Conservation (phyloP, 139 green algal species). For the Dunaliella sp. region DNA sequence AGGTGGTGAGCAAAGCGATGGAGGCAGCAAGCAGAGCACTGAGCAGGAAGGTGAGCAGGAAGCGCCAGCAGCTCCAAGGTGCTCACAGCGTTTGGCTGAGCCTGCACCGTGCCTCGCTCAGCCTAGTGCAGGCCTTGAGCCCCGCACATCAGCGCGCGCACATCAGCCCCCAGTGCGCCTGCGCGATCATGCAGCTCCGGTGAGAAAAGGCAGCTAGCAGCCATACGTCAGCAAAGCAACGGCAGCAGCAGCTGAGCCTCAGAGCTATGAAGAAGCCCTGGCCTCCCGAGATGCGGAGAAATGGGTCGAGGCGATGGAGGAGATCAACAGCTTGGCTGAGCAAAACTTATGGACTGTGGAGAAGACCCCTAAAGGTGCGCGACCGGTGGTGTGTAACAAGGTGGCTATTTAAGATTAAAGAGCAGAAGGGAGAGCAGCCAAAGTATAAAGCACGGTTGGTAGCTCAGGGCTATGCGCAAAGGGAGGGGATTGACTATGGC, state of each 20-base stretch:
- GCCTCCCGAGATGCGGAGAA: not conserved
- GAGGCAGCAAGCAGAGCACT: too few relatives aligned
- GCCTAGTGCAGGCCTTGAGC: not conserved
- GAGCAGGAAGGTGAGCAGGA: not conserved
- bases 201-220: not conserved
- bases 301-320: constrained; percentile 18
- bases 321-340: not conserved
- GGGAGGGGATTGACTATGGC: constrained; percentile 28
- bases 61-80: not conserved
- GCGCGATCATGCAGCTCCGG: not conserved
- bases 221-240: not conserved
- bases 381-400: constrained; percentile 8
- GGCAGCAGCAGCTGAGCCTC: not conserved
- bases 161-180: not conserved
- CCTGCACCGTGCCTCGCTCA: not conserved
- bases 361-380: not conserved
- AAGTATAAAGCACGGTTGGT: constrained; percentile 53
- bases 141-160: not conserved
- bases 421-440: not conserved
- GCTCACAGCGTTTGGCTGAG: not conserved
- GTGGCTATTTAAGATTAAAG: constrained; percentile 15
- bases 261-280: not conserved
- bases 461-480: constrained; percentile 46
- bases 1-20: too few relatives aligned
- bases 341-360: constrained; percentile 16